A percentile compares a stretch with the other conserved stretches of the same genome.
These are phyloP conservation scores for Auxenochlorella pyrenoidosa DNA, from an alignment of 139 green algal genomes.

Conservation along the genomic window DNA sequence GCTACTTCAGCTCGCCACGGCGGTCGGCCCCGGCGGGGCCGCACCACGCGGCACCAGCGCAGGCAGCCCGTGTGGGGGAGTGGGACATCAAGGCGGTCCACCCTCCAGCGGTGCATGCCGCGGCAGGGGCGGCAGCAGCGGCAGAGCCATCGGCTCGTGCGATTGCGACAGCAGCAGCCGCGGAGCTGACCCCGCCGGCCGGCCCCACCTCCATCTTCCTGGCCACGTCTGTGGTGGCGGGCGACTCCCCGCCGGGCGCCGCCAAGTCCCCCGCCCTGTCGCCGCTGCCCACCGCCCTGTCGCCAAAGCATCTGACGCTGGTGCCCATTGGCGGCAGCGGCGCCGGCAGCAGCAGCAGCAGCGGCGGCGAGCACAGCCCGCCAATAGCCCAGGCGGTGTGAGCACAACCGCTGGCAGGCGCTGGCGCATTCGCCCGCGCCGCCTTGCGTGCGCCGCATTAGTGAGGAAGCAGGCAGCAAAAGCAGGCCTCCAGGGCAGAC, in stretches of 20 bases:
- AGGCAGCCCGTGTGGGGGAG: not conserved
- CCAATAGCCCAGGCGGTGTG: constrained; percentile 21
- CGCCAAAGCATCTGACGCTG: constrained; percentile 15
- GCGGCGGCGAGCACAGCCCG: not conserved
- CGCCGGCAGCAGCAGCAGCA: not conserved
- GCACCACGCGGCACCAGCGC: not conserved
- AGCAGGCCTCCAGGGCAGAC: too few species aligned
- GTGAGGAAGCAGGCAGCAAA: not conserved
- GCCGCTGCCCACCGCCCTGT: constrained; percentile 14
- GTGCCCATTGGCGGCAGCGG: not conserved
- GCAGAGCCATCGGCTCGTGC: not conserved
- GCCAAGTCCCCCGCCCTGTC: constrained; percentile 17
- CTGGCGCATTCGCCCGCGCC: too few species aligned
- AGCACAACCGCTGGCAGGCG: not conserved
- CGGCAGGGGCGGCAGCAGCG: not conserved
- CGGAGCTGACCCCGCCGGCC: not conserved
- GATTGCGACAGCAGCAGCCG: not conserved
- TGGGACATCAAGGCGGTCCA: constrained; percentile 11
- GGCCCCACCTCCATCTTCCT: not conserved
- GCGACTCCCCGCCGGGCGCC: not conserved
- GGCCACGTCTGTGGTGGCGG: not conserved
- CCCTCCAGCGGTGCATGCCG: not conserved
- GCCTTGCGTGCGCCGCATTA: too few species aligned
- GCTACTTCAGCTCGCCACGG: not conserved
- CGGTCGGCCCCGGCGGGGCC: not conserved